A percentile compares a stretch with the other conserved stretches of the same genome.
phyloP scores from a whole-genome alignment of 257 asterid species.

The Fraxinus anomala region DNA sequence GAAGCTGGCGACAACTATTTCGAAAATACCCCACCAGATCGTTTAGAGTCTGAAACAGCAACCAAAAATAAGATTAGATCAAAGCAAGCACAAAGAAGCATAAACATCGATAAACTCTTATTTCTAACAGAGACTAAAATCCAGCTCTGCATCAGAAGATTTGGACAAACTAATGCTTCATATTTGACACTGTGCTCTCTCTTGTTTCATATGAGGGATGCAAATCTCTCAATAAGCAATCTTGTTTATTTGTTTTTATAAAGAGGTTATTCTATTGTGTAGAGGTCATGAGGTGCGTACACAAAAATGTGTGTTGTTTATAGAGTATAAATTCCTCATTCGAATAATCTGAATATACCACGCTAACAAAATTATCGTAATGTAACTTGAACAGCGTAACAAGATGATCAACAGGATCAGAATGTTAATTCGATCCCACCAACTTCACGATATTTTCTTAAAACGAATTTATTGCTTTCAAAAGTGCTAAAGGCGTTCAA shows the following conservation, averaged over 20 bases:
- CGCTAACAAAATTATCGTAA: too few relatives aligned
- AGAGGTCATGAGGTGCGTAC: background rate
- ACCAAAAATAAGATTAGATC: constrained; percentile 11
- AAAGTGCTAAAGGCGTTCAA: too few relatives aligned
- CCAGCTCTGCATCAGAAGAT: too few relatives aligned
- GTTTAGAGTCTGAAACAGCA: constrained; percentile 63
- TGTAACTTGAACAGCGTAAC: too few relatives aligned
- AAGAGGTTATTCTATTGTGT: background rate
- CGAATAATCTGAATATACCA: too few relatives aligned
- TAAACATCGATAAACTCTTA: background rate
- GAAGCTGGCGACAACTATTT: constrained; percentile 57
- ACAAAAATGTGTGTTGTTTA: background rate
- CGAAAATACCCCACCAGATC: constrained; percentile 60
- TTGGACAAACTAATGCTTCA: constrained; percentile 5
- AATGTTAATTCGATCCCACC: too few relatives aligned
- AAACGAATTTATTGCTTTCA: too few relatives aligned
- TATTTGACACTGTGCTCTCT: background rate
- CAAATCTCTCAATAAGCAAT: background rate
- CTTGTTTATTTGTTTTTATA: background rate
- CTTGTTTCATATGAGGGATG: background rate
- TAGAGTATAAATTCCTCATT: too few relatives aligned
- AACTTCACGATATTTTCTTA: too few relatives aligned
- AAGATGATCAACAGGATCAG: too few relatives aligned
- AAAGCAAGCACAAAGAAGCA: constrained; percentile 17
- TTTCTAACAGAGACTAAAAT: background rate